A percentile compares a stretch with the other conserved stretches of the same genome.
Conservation (phyloP, 1,284 basidiomycete species). For the Puccinia polysora region DNA sequence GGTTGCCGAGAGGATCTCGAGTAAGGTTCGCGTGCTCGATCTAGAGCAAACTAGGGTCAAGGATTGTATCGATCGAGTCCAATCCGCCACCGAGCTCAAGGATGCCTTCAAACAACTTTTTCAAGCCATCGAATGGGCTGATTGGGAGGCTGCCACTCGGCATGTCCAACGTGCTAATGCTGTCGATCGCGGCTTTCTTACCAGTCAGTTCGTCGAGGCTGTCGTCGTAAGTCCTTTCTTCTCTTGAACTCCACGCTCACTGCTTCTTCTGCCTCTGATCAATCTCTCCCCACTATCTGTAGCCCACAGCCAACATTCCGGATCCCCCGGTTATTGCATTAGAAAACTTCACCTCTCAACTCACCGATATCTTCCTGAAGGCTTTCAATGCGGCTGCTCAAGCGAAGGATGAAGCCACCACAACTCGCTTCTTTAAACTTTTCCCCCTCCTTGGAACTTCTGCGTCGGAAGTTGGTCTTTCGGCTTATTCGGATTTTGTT, state of each 20-base stretch:
- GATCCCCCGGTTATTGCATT: constrained; percentile 78
- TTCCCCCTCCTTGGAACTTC: constrained; percentile 82
- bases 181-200: constrained; percentile 69
- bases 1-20: constrained; percentile 39
- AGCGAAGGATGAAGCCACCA: constrained; percentile 74
- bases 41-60: constrained; percentile 47
- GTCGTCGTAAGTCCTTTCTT: constrained; percentile 64
- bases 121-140: constrained; percentile 71
- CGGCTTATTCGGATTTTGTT: constrained; percentile 88
- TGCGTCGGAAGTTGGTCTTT: constrained; percentile 83
- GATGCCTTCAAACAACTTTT: constrained; percentile 74
- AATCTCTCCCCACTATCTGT: constrained; percentile 20
- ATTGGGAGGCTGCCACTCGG: constrained; percentile 91
- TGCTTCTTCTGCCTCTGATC: not conserved
- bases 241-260: constrained; percentile 43
- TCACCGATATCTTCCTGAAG: constrained; percentile 71
- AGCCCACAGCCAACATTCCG: constrained; percentile 86
- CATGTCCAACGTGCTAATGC: constrained; percentile 85
- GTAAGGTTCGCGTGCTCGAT: constrained; percentile 35
- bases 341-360: constrained; percentile 65
- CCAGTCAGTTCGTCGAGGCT: constrained; percentile 76
- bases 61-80: constrained; percentile 51
- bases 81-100: constrained; percentile 51
- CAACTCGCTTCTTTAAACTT: constrained; percentile 90
- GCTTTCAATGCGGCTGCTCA: constrained; percentile 75